Base-by-base conservation (phyloP, 768 basidiomycete genomes). In the Gymnopilus dilepis region DNA sequence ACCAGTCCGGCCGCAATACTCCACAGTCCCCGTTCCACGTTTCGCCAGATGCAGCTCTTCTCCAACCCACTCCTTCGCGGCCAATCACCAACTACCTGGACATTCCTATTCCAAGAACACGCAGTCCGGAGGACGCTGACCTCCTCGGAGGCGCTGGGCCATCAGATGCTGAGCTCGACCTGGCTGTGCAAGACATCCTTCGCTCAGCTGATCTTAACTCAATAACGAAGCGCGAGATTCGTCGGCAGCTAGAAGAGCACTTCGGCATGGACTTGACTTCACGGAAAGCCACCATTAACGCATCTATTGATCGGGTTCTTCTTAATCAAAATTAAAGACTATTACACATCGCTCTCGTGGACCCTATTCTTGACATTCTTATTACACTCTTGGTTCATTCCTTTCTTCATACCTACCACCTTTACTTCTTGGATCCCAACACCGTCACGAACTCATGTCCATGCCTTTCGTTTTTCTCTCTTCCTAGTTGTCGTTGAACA, bases 161-260 rank as follows among this genome's bases (percentile, higher is more conserved):
- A 0, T 82, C 82, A 0, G 89, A 94, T 65, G 74, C 74, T 4
- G 92, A 94, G 28, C 79, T 95, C n/a, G 91, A 94, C 43, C 80
- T 78, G 13, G 84, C 87, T 1, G 90, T 96, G 3, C 84, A 90
- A 63, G 83, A 86, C 17, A 82, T 97, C 40, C 78, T 98, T 56
- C 84, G 83, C 17, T 76, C 80, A 13, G 94, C 94, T 0, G 94
- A 99, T 76, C 80, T 99, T 53, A 94, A 95, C 70, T 86, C 87
- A 11, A 83, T 97, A 60, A 98, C 97, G 54, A 99, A 99, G 80
- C 88, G 96, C 67, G 92, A 90, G 67, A 89, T 99, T 53, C 85
- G 97, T 38, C 82, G 87, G 58, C 86, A 87, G 69, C 79, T 99
- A 34, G 96, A 98, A 75, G 86, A 87, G 61, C 83, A 82, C 62